Base-by-base conservation (phyloP, 1,284 basidiomycete species). In the Phylloporus sp. region DNA sequence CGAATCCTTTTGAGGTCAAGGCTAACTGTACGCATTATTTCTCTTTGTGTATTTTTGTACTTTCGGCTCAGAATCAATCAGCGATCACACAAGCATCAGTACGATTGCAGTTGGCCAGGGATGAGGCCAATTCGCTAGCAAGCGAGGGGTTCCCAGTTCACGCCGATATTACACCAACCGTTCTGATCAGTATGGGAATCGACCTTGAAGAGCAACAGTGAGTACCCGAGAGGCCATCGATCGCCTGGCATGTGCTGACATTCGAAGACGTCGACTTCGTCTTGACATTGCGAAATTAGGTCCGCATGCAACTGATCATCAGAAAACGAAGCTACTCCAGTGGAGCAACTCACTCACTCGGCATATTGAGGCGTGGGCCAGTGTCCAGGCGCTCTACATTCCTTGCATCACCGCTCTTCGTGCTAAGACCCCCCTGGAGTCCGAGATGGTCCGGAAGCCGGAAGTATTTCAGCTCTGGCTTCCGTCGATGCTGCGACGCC, bases 371-470 rank as follows among this genome's bases (percentile, higher is more conserved):
- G 32, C 47, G 10, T 72, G 69, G 69, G 19, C 39, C 1, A n/a
- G 4, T n/a, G 53, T 72, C 4, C 71, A 72, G 27, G 23, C 23
- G 1, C 11, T 73, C 23, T 72, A 73, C 27, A 66, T 70, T 32
- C 68, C 52, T 53, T 5, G 27, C 15, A n/a, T 53, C 27, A 23
- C 52, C 14, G 15, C 52, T 10, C 27, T 53, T 27, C 27, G 27
- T 6, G 12, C 27, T 17, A 17, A 32, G 27, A 15, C 5, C n/a
- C 12, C 27, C 25, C 27, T 15, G 4, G 27, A 53, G 12, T 15
- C 5, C 3, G 3, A 12, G 12, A 29, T 10, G 10, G 27, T 15
- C 52, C 52, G 6, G 12, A 17, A 53, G n/a, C 52, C 52, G 6
- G 19, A 53, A 53, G 52, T 14, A 5, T 15, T 53, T 32, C 27